phyloP scores from a whole-genome alignment of 139 green algal species.

The Nannochloris sp. region DNA sequence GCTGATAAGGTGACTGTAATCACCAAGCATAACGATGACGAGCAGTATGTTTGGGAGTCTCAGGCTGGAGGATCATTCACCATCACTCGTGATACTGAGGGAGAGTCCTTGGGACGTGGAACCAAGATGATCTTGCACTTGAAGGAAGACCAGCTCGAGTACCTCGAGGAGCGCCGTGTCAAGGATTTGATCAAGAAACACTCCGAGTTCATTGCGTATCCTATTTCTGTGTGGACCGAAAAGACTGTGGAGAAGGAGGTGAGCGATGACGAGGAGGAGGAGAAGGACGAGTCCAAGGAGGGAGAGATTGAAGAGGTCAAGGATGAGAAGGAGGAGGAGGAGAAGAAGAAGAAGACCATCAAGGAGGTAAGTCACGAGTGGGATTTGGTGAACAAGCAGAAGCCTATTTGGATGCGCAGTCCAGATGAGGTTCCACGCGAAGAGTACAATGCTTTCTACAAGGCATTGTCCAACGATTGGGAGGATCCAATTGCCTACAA shows the following conservation, averaged over 20 bases:
- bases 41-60: slow-evolving; percentile 97
- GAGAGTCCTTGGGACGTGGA: slow-evolving; percentile 80
- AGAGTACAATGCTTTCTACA: slow-evolving; percentile 47
- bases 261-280: slow-evolving; percentile 45
- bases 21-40: slow-evolving; percentile 99
- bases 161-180: slow-evolving; percentile 94
- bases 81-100: slow-evolving; percentile 73
- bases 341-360: slow-evolving; percentile 77
- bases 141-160: slow-evolving; percentile 97
- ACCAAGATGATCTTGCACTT: slow-evolving; percentile 95
- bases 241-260: slow-evolving; percentile 93
- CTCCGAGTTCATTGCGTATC: slow-evolving; percentile 99
- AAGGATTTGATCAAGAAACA: slow-evolving; percentile 99
- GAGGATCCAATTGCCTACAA: slow-evolving; percentile 93
- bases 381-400: slow-evolving; percentile 99
- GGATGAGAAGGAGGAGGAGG: slow-evolving; percentile 35
- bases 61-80: slow-evolving; percentile 99
- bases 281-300: slow-evolving; percentile 75
- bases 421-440: slow-evolving; percentile 83
- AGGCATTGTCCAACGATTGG: slow-evolving; percentile 95
- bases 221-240: slow-evolving; percentile 93
- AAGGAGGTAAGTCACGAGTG: slow-evolving; percentile 97
- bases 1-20: slow-evolving; percentile 79
- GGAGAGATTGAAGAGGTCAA: slow-evolving; percentile 46
- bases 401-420: slow-evolving; percentile 99